Base-by-base conservation (phyloP, 2,329 filamentous ascomycete species). In the Dactylellina parvicollis region DNA sequence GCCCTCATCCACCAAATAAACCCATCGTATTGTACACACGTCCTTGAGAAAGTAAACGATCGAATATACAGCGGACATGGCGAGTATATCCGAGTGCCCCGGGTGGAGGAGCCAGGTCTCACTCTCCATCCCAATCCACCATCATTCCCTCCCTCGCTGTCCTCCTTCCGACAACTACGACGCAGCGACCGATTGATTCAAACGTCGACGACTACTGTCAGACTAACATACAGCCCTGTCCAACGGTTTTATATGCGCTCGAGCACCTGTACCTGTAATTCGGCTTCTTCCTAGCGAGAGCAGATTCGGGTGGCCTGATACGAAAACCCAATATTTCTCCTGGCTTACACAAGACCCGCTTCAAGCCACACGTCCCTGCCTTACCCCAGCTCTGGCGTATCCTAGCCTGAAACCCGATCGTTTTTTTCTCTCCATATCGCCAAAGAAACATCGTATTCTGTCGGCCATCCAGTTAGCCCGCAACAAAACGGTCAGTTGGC, bases 281-380 rank as follows among this genome's bases (percentile, higher is more conserved):
- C n/a, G n/a, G n/a, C n/a, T n/a, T n/a, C n/a, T n/a, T n/a, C n/a
- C n/a, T n/a, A n/a, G n/a, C n/a, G n/a, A n/a, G n/a, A n/a, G n/a
- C n/a, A n/a, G n/a, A n/a, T n/a, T 34, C 57, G 24, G 46, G 57
- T 62, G 57, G 57, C 46, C 57, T 62, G 57, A 62, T 52, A n/a
- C n/a, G n/a, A n/a, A n/a, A n/a, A n/a, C n/a, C n/a, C n/a, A 62
- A 32, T 62, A 18, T 42, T 49, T 34, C 47, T 64, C 36, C 59
- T 64, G 59, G 47, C 47, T 16, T 47, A 40, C 20, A 26, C 20
- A 26, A 22, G 49, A 65, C 60, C 60, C 47, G 59, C 59, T n/a
- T 44, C 12, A 14, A 52, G 38, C 47, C 47, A 36, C 14, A 38
- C n/a, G 34, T 7, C 47, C 47, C 30, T 20, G 26, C 4, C 16